Percentiles rank a stretch among this genome's conserved stretches.
These are phyloP conservation scores for Lactifluus piperatus DNA, from an alignment of 768 basidiomycete genomes.

Conservation along the genomic window DNA sequence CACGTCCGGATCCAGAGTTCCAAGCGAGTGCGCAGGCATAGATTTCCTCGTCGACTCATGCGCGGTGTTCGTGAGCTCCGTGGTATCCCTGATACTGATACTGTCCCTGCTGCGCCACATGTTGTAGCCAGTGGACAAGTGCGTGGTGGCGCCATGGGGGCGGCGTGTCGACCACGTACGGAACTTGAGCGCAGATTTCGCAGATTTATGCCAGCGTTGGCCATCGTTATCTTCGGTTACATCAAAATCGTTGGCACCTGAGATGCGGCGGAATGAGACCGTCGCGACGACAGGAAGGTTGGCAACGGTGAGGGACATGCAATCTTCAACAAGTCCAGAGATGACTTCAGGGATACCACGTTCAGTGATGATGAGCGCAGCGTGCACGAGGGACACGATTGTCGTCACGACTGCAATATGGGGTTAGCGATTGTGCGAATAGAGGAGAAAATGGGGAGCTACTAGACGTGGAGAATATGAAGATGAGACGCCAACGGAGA, in stretches of 20 bases:
- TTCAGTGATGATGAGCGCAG: constrained; percentile 22
- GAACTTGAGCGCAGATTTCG: constrained; percentile 18
- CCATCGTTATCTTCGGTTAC: constrained; percentile 9
- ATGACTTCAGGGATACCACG: constrained; percentile 26
- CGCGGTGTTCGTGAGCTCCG: background rate
- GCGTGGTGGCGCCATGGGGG: background rate
- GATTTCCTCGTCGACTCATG: background rate
- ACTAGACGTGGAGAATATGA: constrained; percentile 49
- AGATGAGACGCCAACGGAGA: constrained; percentile 34
- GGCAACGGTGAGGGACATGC: constrained; percentile 15
- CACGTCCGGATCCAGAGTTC: background rate
- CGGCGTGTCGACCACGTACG: background rate
- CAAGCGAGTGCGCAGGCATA: background rate
- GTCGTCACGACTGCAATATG: constrained; percentile 21
- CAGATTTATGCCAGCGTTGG: constrained; percentile 16
- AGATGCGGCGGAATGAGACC: constrained; percentile 10
- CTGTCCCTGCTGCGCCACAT: background rate
- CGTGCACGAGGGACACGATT: constrained; percentile 27
- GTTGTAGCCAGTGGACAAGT: background rate
- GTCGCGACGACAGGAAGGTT: constrained; percentile 17
- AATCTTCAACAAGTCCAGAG: constrained; percentile 27
- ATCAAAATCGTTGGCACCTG: background rate
- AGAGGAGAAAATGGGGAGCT: constrained; percentile 12
- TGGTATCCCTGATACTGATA: background rate
- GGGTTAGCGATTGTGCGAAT: background rate